These are phyloP conservation scores for Rhodotorula sp. DNA, from an alignment of 1,284 basidiomycete genomes.

Conservation along the genomic window DNA sequence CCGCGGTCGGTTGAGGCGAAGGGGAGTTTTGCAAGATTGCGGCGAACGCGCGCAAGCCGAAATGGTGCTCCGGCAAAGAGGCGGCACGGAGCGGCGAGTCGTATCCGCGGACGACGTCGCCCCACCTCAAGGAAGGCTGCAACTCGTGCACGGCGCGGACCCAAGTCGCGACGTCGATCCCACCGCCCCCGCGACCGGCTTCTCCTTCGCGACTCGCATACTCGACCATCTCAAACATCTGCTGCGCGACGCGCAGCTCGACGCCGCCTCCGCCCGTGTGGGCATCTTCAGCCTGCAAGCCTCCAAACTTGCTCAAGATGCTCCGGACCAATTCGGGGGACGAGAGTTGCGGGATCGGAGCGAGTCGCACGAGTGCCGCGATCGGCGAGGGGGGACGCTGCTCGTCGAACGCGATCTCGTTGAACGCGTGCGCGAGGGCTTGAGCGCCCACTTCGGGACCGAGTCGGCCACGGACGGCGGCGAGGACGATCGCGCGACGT, in stretches of 20 bases:
- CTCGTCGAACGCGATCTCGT: constrained; percentile 40
- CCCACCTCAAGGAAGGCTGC: constrained; percentile 56
- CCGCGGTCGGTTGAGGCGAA: constrained; percentile 2
- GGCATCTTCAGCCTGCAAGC: constrained; percentile 45
- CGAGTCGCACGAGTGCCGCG: constrained; percentile 35
- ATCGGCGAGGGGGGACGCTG: constrained; percentile 14
- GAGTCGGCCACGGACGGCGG: constrained; percentile 46
- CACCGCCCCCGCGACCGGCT: constrained; percentile 12
- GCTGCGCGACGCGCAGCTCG: constrained; percentile 32
- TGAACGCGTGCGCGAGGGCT: constrained; percentile 46
- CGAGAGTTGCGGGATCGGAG: constrained; percentile 38
- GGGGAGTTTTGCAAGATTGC: constrained; percentile 68
- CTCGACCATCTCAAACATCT: constrained; percentile 35
- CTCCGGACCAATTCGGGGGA: constrained; percentile 63
- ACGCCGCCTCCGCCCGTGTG: background rate
- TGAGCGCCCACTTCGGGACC: constrained; percentile 46
- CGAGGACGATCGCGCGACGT: constrained; percentile 43
- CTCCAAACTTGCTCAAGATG: constrained; percentile 67
- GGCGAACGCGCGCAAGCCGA: constrained; percentile 72
- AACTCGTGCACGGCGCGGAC: constrained; percentile 36
- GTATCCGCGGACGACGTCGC: constrained; percentile 71
- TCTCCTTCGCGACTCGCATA: constrained; percentile 33
- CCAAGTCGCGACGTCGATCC: constrained; percentile 15
- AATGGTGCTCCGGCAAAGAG: constrained; percentile 61
- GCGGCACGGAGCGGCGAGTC: constrained; percentile 68